These are phyloP conservation scores for Phytopythium boreale DNA, from an alignment of 352 stramenopile species.

Conservation along the genomic window DNA sequence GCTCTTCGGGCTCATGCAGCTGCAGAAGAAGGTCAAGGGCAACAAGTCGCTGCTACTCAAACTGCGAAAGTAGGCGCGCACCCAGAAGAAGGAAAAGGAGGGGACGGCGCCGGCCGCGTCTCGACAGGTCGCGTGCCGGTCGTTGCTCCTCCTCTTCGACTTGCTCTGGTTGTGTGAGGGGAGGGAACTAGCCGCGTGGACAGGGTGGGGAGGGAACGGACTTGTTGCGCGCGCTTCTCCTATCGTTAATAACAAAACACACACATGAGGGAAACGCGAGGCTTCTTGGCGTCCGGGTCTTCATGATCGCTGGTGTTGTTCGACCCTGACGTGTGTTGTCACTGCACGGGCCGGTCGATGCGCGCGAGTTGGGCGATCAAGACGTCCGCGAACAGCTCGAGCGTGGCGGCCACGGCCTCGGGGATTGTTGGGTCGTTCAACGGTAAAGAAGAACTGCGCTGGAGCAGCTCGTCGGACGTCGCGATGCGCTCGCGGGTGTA, in stretches of 20 bases:
- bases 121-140: background rate
- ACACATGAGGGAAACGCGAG: background rate
- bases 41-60: conserved; percentile 96
- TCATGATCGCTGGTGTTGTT: background rate
- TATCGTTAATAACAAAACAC: conserved; percentile 5
- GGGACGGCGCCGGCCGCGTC: background rate
- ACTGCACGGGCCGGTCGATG: conserved; percentile 1
- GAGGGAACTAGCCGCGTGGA: background rate
- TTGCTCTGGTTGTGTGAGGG: background rate
- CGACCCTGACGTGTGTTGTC: background rate
- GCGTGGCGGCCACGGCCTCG: conserved; percentile 14
- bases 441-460: background rate
- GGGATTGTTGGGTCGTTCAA: conserved; percentile 8
- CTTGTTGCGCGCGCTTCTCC: background rate
- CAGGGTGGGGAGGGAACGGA: background rate
- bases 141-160: no score
- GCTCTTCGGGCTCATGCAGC: conserved; percentile 97
- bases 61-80: conserved; percentile 92
- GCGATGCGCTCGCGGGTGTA: conserved; percentile 23
- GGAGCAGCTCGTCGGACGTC: conserved; percentile 34
- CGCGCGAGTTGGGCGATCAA: conserved; percentile 21
- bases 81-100: background rate
- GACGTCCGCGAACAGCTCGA: conserved; percentile 25
- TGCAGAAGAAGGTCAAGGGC: conserved; percentile 99
- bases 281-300: background rate